Evolutionary conservation across 176 grass and related monocot genomes (phyloP), one percentile per base, ranked within the genome.

Genomic region (Phoenix roebelenii): DNA sequence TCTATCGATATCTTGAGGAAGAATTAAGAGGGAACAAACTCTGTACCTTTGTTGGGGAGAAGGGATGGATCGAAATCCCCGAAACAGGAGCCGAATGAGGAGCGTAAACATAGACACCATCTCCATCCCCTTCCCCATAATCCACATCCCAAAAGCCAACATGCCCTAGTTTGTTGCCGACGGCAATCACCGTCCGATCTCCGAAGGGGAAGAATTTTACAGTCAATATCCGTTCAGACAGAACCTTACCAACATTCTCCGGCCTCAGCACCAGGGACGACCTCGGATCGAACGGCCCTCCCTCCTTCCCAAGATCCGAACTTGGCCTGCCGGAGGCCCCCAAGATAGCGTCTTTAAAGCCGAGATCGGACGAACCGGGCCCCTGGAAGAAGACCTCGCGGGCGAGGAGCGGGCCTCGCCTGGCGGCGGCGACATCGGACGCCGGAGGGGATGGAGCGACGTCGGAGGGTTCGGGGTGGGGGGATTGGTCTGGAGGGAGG

Each of bases 91-190:
- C 73, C 39, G 57, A 74, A 55, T 89, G 85, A 28, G 91, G 86
- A 66, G 70, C 64, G 82, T 84, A 95, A 60, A 69, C 30, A 61
- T 68, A 95, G 70, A 95, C 26, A 52, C 77, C 68, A 30, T 77
- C 74, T 23, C 55, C 79, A 54, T 62, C 59, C 50, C 72, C 80
- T 65, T 58, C 73, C 5, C 59, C 5, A 22, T 48, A 16, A 60
- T 86, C 85, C 32, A 73, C 80, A 59, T 87, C 77, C 91, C 91
- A 90, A 66, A 96, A 87, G 17, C 91, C 91, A 19, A 96, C n/a
- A 59, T 84, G 30, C 23, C 91, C 86, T 10, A 77, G 6, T 49
- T 72, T 87, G 72, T 85, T 74, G 32, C 86, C 91, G 0, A 69
- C 62, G 2, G 48, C 72, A 19, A 96, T 63, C 28, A 96, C 73